Evolutionary conservation across 495 filamentous ascomycete genomes (phyloP).

Genomic region (Terfezia claveryi): DNA sequence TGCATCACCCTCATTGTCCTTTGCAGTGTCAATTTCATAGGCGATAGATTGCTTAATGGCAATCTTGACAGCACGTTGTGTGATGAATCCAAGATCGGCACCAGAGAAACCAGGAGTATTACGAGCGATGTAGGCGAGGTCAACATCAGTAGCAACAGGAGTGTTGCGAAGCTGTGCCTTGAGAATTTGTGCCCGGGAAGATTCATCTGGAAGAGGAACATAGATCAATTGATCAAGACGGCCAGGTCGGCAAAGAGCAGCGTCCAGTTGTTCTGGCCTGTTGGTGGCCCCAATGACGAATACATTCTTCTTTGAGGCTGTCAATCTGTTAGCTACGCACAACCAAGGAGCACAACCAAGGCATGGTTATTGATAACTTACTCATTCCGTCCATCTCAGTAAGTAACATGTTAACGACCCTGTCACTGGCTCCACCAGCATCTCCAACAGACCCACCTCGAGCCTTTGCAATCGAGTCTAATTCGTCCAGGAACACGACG

Average conservation of each 20-base stretch:
- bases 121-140: slow-evolving; percentile 77
- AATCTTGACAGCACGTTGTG: slow-evolving; percentile 95
- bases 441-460: slow-evolving; percentile 94
- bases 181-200: slow-evolving; percentile 66
- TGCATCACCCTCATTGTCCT: slow-evolving; percentile 68
- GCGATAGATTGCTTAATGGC: slow-evolving; percentile 96
- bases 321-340: slow-evolving; percentile 16
- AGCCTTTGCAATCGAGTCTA: slow-evolving; percentile 98
- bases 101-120: slow-evolving; percentile 98
- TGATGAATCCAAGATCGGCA: slow-evolving; percentile 98
- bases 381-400: slow-evolving; percentile 33
- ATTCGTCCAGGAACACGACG: slow-evolving; percentile 94
- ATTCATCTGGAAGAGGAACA: slow-evolving; percentile 83
- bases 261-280: slow-evolving; percentile 93
- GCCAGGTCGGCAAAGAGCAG: slow-evolving; percentile 88
- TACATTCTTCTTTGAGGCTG: slow-evolving; percentile 94
- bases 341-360: background rate
- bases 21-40: slow-evolving; percentile 65
- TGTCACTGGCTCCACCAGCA: slow-evolving; percentile 93
- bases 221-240: slow-evolving; percentile 98
- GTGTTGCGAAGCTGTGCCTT: slow-evolving; percentile 97
- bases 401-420: slow-evolving; percentile 97
- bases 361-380: background rate
- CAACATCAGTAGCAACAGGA: slow-evolving; percentile 67
- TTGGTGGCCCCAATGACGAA: slow-evolving; percentile 99